Conservation (phyloP, 139 green algal species). For the Chlorella sp. region DNA sequence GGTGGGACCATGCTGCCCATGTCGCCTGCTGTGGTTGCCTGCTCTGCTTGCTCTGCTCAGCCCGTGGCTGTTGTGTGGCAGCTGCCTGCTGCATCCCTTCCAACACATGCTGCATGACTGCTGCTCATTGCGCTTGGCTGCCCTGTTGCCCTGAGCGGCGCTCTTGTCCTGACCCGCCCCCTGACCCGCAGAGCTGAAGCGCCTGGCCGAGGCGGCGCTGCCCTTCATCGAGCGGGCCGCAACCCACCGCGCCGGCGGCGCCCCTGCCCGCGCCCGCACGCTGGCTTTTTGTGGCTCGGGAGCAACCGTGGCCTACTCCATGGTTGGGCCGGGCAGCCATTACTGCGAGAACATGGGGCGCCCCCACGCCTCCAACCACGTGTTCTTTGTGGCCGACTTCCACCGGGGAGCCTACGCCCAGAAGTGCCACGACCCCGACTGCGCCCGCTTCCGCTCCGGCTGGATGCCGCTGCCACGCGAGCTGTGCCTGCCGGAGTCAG, state of each 20-base stretch:
- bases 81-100: too few relatives aligned
- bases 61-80: too few relatives aligned
- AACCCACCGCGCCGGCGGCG: conserved; percentile 45
- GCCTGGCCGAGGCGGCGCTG: conserved; percentile 52
- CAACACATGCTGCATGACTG: too few relatives aligned
- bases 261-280: conserved; percentile 63
- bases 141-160: background rate
- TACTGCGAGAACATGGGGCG: conserved; percentile 73
- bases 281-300: conserved; percentile 69
- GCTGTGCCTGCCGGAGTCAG: background rate
- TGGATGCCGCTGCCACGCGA: conserved; percentile 49
- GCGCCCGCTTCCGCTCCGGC: conserved; percentile 51
- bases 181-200: conserved; percentile 36
- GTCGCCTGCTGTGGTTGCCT: background rate
- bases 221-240: conserved; percentile 65
- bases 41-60: too few relatives aligned
- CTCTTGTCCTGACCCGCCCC: background rate
- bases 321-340: conserved; percentile 81
- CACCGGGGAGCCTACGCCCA: conserved; percentile 57
- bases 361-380: conserved; percentile 71
- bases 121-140: too few relatives aligned
- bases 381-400: conserved; percentile 77
- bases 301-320: conserved; percentile 70
- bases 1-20: too few relatives aligned
- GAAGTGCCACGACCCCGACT: conserved; percentile 87